Conservation (phyloP, 2,329 filamentous ascomycete species). For the Stemphylium beticola region DNA sequence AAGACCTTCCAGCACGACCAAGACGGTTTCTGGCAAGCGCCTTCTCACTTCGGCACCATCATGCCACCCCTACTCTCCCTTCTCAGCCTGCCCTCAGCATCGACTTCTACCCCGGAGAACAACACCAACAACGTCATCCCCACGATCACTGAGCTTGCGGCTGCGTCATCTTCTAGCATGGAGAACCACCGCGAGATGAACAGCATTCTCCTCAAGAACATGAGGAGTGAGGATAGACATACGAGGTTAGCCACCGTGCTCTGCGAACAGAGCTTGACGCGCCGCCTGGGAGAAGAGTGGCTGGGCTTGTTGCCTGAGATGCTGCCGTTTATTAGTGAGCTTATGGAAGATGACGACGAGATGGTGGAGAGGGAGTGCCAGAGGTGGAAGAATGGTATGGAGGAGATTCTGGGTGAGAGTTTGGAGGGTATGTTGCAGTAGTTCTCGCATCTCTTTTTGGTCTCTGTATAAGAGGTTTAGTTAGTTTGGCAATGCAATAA, state of each 20-base stretch:
- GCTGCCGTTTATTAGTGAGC: slow-evolving; percentile 92
- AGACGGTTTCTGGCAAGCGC: slow-evolving; percentile 95
- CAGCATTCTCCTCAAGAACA: slow-evolving; percentile 73
- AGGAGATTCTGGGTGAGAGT: slow-evolving; percentile 86
- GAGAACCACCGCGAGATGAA: slow-evolving; percentile 94
- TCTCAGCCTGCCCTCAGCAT: slow-evolving; percentile 37
- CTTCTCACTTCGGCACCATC: slow-evolving; percentile 80
- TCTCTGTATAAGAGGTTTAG: neutral
- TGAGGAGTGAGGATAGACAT: slow-evolving; percentile 73
- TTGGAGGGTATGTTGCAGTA: slow-evolving; percentile 90
- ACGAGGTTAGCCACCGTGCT: slow-evolving; percentile 83
- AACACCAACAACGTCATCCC: slow-evolving; percentile 67
- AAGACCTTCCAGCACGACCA: slow-evolving; percentile 87
- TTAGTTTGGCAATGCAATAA: neutral
- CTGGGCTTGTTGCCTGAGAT: slow-evolving; percentile 89
- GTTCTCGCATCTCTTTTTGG: neutral
- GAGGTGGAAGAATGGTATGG: slow-evolving; percentile 88
- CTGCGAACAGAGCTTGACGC: slow-evolving; percentile 80
- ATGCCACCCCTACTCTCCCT: slow-evolving; percentile 73
- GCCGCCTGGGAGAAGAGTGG: slow-evolving; percentile 90
- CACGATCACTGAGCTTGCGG: slow-evolving; percentile 80
- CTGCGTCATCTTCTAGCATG: slow-evolving; percentile 76
- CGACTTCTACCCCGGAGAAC: slow-evolving; percentile 14
- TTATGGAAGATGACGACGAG: slow-evolving; percentile 97
- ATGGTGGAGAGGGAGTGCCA: slow-evolving; percentile 87